Conservation (phyloP, 2,329 filamentous ascomycete species). For the Aspergillus terreus region DNA sequence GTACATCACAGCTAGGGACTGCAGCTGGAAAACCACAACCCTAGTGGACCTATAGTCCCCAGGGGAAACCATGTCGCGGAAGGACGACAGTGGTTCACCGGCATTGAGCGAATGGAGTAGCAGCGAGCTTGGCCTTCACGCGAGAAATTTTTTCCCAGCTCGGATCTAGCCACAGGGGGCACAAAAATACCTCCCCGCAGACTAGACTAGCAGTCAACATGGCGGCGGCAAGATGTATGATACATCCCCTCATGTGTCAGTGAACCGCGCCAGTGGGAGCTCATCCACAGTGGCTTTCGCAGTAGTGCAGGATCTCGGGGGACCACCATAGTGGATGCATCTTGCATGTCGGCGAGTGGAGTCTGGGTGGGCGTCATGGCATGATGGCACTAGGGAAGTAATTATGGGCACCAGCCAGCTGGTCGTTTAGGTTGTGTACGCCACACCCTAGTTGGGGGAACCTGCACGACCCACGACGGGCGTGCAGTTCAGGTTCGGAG, state of each 20-base stretch:
- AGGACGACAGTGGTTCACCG: no score
- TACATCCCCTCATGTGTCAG: constrained; percentile 8
- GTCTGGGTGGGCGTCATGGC: constrained; percentile 1
- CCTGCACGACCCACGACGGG: neutral
- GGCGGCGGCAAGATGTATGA: constrained; percentile 2
- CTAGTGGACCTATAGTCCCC: constrained; percentile 24
- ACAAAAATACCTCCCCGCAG: neutral
- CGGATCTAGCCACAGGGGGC: neutral
- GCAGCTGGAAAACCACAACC: constrained; percentile 24
- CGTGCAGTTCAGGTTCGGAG: neutral
- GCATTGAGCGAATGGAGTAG: no score
- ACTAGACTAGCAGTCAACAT: no score
- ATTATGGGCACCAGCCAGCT: neutral
- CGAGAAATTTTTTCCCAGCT: no score
- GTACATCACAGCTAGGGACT: constrained; percentile 21
- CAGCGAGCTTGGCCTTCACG: no score
- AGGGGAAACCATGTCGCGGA: constrained; percentile 13
- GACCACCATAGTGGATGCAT: constrained; percentile 1
- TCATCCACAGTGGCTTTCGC: constrained; percentile 3
- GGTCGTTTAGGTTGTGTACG: neutral
- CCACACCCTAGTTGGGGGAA: no score
- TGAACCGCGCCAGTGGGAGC: constrained; percentile 7
- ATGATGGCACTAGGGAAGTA: neutral
- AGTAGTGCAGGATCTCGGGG: constrained; percentile 9
- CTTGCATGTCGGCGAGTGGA: constrained; percentile 8